Percentiles rank a stretch among this genome's conserved stretches.
These are phyloP conservation scores for Rhynchosporium secalis DNA, from an alignment of 2,329 filamentous ascomycete genomes.

Conservation along the genomic window DNA sequence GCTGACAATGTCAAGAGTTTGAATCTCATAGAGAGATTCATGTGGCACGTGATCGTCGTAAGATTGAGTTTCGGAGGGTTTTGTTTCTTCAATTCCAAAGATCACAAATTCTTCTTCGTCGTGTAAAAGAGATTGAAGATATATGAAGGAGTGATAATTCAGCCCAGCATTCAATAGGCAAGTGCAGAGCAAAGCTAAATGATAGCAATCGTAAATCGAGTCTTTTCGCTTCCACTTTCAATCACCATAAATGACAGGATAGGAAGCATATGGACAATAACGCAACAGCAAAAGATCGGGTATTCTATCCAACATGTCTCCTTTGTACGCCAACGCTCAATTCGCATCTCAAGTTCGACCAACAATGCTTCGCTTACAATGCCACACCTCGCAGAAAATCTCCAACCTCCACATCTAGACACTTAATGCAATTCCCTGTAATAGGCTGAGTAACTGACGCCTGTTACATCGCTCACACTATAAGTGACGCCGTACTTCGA, in stretches of 20 bases:
- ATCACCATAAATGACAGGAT: slow-evolving; percentile 1
- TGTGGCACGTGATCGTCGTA: too few species aligned
- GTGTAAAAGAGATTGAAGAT: slow-evolving; percentile 8
- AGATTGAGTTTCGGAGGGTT: too few species aligned
- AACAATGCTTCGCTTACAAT: not conserved
- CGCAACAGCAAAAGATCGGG: not conserved
- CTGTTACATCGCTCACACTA: slow-evolving; percentile 15
- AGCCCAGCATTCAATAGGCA: not conserved
- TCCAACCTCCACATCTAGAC: not conserved
- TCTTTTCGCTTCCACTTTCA: slow-evolving; percentile 6
- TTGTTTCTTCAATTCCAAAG: too few species aligned
- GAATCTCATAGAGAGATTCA: too few species aligned
- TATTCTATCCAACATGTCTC: slow-evolving; percentile 3
- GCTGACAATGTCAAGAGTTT: too few species aligned
- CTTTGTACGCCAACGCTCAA: slow-evolving; percentile 5
- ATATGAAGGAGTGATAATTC: not conserved
- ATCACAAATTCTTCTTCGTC: slow-evolving; percentile 3
- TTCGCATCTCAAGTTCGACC: slow-evolving; percentile 1
- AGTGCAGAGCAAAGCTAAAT: slow-evolving; percentile 10
- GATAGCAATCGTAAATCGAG: not conserved
- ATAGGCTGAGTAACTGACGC: slow-evolving; percentile 15
- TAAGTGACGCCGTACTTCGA: slow-evolving; percentile 17
- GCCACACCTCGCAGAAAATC: not conserved
- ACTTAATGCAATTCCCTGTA: slow-evolving; percentile 14
- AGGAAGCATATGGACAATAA: not conserved